Evolutionary conservation across 441 rosid species (phyloP), one percentile per base, ranked within the genome.

Genomic region (Gossypium davidsonii): DNA sequence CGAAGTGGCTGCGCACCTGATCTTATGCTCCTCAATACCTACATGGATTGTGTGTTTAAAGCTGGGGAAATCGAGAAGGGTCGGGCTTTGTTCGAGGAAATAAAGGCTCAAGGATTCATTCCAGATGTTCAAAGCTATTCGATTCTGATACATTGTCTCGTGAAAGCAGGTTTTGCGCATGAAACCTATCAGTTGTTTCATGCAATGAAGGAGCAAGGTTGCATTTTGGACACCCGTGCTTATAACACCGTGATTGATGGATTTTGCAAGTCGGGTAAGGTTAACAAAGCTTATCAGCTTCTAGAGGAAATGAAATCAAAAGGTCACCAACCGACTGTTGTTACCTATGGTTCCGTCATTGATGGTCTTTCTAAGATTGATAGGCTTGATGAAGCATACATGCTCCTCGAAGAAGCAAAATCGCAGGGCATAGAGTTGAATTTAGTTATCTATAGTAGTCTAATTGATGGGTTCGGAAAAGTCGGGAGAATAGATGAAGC

Each of bases 401-500:
- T 89, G 96, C 93, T 94, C 57, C 90, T 91, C 21, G 99, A 94
- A 85, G 98, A 94, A 79, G 98, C 98, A 23, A 94, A 91, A 79
- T 87, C 90, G 2, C 87, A 74, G 70, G 89, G 87, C 64, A 78
- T 90, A 80, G 89, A 86, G 74, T 73, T 90, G 73, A 94, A 94
- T 82, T 87, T 87, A 57, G 89, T 92, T 15, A 84, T 92, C 21
- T 91, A 92, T 73, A 90, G 88, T 70, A 94, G 98, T 84, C 93
- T 94, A 56, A 88, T 94, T 37, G 93, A 94, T 64, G 98, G 99
- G 61, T 94, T 94, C 79, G 99, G 97, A 56, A 92, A 94, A 83
- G 97, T 90, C 31, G 97, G 98, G 51, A 85, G 99, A 81, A 84
- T 94, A 18, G 98, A 94, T 74, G 99, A 94, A 84, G 99, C 98